Base-by-base conservation (phyloP, 176 grass and related monocot genomes). In the Oryza punctata region DNA sequence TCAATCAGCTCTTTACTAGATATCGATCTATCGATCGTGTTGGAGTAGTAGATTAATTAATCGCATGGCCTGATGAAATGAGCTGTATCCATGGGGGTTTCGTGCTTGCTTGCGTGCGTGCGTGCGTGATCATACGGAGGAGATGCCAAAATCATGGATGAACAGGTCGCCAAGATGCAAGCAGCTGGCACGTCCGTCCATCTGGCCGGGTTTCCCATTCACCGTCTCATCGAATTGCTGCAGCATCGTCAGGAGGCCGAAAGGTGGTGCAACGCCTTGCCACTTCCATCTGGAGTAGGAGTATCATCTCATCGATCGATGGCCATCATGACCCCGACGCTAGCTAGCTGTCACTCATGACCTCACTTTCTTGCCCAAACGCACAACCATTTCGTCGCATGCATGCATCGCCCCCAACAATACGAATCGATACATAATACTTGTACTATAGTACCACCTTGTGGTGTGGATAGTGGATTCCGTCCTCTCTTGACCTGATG, bases 101-200 rank as follows among this genome's bases (percentile, higher is more conserved):
- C 21, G n/a, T 47, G 69, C 37, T 5, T 54, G 69, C 69, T 76
- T 68, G 60, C 29, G 77, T 89, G 71, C 41, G 77, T 89, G 71
- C 41, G 14, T 91, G 80, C 76, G 69, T 91, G 80, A 85, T 78
- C 86, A 78, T 78, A 50, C 41, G 63, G 54, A 60, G 7, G 75
- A 28, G 19, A 13, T 47, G 45, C 45, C 13, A 47, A 47, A 3
- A 47, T 47, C 45, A 54, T 54, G 49, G 49, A 50, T 54, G 63
- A 60, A 6, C 50, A 40, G 21, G 5, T 63, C 19, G 67, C 57
- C 30, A n/a, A 10, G 52, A 21, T 25, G 5, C 26, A 77, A 69
- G 68, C 25, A 76, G 32, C 50, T 7, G 54, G 57, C n/a, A 24
- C 8, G 57, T 59, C 19, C 54, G 24, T 61, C 57, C 33, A 35